Base-by-base conservation (phyloP, 495 filamentous ascomycete species). In the Aspergillus avenaceus region DNA sequence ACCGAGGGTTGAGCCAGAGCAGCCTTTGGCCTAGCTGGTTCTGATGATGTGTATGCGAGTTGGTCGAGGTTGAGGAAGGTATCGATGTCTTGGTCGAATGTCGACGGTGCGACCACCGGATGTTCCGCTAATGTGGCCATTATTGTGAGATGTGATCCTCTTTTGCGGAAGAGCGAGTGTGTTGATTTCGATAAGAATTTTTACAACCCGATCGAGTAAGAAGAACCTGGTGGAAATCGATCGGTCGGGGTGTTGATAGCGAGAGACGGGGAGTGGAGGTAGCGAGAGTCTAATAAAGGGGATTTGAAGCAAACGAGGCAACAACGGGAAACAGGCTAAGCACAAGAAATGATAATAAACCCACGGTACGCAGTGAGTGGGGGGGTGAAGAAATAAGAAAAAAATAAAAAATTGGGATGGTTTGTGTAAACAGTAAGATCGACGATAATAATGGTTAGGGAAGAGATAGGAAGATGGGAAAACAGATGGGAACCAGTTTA, bases 51-150 rank as follows among this genome's bases (percentile, higher is more conserved):
- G 56, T 73, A 74, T 42, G 65, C 59, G 50, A 71, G 66, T 62
- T 76, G 75, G 24, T 77, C 75, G 47, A 75, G 69, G 53, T 78
- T 72, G 59, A 78, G 67, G 52, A 77, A 78, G 26, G 67, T 64
- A 52, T 77, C 73, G 49, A 77, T 66, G 42, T 77, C 73, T 29
- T 73, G 75, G 41, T 78, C 75, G 52, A 72, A 77, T 32, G 59
- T 60, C 24, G 69, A 53, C 52, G 67, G 43, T 56, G 60, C 36
- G 58, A 66, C 45, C 49, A 58, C 32, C 13, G 70, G 69, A 42
- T 74, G 64, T 52, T 74, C 71, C 50, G 69, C 62, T 34, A 74
- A 61, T 29, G 71, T 70, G 45, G 70, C 69, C 71, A 74, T 74
- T 50, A 26, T 64, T 50, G n/a, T 18, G 23, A 50, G 12, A 2